phyloP scores from a whole-genome alignment of 2,329 filamentous ascomycete species.

The Cordyceps farinosa region DNA sequence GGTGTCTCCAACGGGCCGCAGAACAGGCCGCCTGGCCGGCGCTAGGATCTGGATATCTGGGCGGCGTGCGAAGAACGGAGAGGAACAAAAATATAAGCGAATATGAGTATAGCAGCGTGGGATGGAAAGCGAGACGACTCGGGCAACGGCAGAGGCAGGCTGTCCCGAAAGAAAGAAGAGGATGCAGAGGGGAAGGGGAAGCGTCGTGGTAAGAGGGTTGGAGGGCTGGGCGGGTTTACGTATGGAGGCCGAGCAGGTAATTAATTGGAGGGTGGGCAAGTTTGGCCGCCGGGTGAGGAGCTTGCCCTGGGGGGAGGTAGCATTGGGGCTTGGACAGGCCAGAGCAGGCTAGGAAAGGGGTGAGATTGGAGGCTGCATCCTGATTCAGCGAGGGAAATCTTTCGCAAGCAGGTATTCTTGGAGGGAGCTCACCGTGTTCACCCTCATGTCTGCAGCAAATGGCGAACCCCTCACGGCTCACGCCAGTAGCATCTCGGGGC shows the following conservation, averaged over 20 bases:
- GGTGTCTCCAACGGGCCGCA: slow-evolving; percentile 17
- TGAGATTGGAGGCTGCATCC: background rate
- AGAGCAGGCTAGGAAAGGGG: background rate
- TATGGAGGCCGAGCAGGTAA: slow-evolving; percentile 7
- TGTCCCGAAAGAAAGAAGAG: background rate
- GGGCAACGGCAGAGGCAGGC: background rate
- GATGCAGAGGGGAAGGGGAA: slow-evolving; percentile 10
- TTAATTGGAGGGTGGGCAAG: background rate
- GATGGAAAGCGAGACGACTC: background rate
- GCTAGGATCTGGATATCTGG: slow-evolving; percentile 12
- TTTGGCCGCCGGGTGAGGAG: background rate
- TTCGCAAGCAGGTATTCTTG: background rate
- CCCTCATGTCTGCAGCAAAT: background rate
- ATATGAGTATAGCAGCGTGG: background rate
- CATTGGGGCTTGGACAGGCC: slow-evolving; percentile 9
- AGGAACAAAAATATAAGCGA: background rate
- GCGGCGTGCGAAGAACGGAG: background rate
- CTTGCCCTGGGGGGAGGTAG: slow-evolving; percentile 5
- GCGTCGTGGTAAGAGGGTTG: slow-evolving; percentile 2
- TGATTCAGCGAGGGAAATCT: background rate
- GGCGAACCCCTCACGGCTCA: slow-evolving; percentile 4
- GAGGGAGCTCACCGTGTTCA: background rate
- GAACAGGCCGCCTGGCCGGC: slow-evolving; percentile 13
- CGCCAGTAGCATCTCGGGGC: slow-evolving; percentile 7
- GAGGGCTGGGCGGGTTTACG: slow-evolving; percentile 16